Evolutionary conservation across 805 yeast species (phyloP).

Genomic region (Hermanozyma aechmeae): DNA sequence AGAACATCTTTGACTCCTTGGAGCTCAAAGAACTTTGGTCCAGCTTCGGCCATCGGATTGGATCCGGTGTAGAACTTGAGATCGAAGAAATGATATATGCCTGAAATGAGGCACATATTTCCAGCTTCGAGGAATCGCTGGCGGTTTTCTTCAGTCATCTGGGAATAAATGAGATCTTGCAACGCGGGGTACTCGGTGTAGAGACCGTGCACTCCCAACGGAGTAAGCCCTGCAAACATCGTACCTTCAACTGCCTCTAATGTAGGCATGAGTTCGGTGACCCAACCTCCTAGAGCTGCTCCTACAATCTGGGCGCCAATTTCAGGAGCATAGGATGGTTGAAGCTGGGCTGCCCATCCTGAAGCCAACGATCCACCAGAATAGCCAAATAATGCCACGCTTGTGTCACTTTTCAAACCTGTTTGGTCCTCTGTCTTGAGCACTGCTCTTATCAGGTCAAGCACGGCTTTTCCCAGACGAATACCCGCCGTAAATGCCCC

Average conservation of each 20-base stretch:
- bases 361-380: constrained; percentile 32
- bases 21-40: not conserved
- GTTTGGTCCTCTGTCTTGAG: constrained; percentile 11
- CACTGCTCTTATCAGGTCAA: constrained; percentile 22
- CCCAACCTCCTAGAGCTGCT: constrained; percentile 28
- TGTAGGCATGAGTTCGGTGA: constrained; percentile 22
- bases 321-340: constrained; percentile 29
- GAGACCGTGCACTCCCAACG: constrained; percentile 21
- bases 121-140: not conserved
- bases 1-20: not conserved
- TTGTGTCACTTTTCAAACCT: constrained; percentile 12
- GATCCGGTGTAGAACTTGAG: constrained; percentile 1
- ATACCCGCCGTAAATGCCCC: constrained; percentile 23
- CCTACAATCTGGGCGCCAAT: constrained; percentile 13
- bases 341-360: constrained; percentile 29
- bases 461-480: constrained; percentile 19
- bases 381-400: constrained; percentile 21
- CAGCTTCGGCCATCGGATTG: too few relatives aligned
- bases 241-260: constrained; percentile 16
- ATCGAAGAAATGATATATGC: not conserved
- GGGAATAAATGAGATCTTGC: too few relatives aligned
- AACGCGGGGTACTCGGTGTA: constrained; percentile 22
- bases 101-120: constrained; percentile 2
- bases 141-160: too few relatives aligned
- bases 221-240: constrained; percentile 20